Base-by-base conservation (phyloP, 208 protist genomes). In the Crithidia bombi region DNA sequence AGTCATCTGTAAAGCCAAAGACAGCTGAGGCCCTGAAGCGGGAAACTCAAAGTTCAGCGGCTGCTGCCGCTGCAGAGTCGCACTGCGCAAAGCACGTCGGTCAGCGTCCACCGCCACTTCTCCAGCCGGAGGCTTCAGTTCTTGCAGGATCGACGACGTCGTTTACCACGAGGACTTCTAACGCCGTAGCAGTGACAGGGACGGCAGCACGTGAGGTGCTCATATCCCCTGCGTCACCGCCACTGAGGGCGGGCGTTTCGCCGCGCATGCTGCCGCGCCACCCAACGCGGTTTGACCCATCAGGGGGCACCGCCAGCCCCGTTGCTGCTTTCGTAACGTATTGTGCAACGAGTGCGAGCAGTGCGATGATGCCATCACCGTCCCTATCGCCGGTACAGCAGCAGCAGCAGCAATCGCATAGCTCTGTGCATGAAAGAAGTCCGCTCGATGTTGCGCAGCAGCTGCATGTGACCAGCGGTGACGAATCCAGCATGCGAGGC, bases 191-290 rank as follows among this genome's bases (percentile, higher is more conserved):
- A 10, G 23, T 28, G 4, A 10, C 25, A 36, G 23, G 19, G 25
- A 1, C 73, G 25, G 9, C 68, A 0, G n/a, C 58, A 12, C 17
- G 58, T 11, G 2, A 25, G 25, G 11, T 47, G 25, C 43, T 33
- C 19, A 47, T 57, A 25, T 41, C 51, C 17, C 59, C 70, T 26
- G 58, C 65, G 6, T 85, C 83, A 2, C 85, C 85, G 5, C 75
- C 81, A 15, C 57, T 90, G 54, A 75, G 81, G 0, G 82, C 85
- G 2, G 85, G 75, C 3, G 85, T 90, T 28, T 87, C 85, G 15
- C 79, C 81, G 5, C 81, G 79, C 38, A 80, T 75, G 67, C n/a
- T 70, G 26, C 55, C 74, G 9, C 75, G 79, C 28, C 80, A 81
- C 54, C 67, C 75, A n/a, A 74, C 75, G 3, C 76, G 80, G 4